Evolutionary conservation across 2,329 filamentous ascomycete genomes (phyloP), one percentile per base, ranked within the genome.

Genomic region (Aspergillus pseudotamarii): DNA sequence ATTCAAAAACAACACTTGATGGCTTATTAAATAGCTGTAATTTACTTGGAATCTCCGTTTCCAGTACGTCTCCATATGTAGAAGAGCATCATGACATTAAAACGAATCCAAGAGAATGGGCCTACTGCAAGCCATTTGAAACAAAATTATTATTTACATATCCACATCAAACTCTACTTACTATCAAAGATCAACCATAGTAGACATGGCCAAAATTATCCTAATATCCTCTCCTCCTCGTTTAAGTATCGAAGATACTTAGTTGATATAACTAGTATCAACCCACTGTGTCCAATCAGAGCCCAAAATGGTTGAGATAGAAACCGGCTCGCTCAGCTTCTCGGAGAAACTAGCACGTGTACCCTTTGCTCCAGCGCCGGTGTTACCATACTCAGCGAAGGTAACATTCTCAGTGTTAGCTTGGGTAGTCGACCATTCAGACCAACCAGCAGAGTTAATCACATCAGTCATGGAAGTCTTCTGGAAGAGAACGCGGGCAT

Each of bases 361-460:
- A 0, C 86, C 86, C 21, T 76, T 73, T 2, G 87, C 79, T 2
- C 88, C 88, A 36, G 77, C 72, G 1, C 88, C 88, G 1, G 81
- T 82, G 74, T 90, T 90, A 23, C 68, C 75, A 70, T 84, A 89
- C 79, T 90, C 88, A 11, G 76, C 85, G 65, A 85, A 89, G 30
- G 79, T 74, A 1, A 89, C 84, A 50, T 85, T 76, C 38, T 78
- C 79, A 1, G 85, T 87, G 41, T 81, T 79, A n/a, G 79, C 71
- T 50, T 83, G 78, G 3, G 77, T 78, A 1, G 68, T 76, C 62
- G 81, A 82, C 88, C 88, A 90, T 32, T 78, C 71, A 2, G 69
- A 73, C 88, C 88, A 90, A 0, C 88, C 88, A 0, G 83, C 82
- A 2, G 79, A 63, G 68, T 89, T 88, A 69, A 91, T 82, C 23